These are phyloP conservation scores for Neonectria neomacrospora DNA, from an alignment of 2,329 filamentous ascomycete genomes.

Conservation along the genomic window DNA sequence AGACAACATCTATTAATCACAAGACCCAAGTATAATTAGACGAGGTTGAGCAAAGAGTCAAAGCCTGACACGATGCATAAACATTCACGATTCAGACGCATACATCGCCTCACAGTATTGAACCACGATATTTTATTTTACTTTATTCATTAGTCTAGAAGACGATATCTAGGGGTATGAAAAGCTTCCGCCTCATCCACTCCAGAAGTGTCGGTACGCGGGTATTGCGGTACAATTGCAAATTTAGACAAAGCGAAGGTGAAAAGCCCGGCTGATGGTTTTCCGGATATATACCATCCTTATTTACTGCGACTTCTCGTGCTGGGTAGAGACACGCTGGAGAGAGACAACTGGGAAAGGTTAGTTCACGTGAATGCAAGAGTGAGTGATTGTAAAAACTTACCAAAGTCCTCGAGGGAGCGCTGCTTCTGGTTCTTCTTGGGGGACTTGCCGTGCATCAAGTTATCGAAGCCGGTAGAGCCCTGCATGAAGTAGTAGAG, in stretches of 20 bases:
- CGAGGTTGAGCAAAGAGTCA: too few species aligned
- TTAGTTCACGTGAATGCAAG: constrained; percentile 60
- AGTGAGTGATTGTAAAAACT: constrained; percentile 52
- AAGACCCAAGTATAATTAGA: too few species aligned
- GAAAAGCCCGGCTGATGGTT: constrained; percentile 52
- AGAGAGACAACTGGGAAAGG: constrained; percentile 78
- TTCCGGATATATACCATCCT: constrained; percentile 53
- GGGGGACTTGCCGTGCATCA: constrained; percentile 90
- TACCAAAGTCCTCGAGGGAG: constrained; percentile 89
- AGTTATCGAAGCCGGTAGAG: constrained; percentile 84
- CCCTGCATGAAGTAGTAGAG: constrained; percentile 82
- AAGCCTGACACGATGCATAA: too few species aligned
- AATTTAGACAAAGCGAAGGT: constrained; percentile 55
- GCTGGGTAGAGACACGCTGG: constrained; percentile 90
- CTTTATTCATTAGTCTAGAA: constrained; percentile 58
- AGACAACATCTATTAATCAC: too few species aligned
- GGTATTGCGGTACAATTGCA: constrained; percentile 51
- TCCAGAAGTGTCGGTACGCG: constrained; percentile 50
- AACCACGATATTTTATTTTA: constrained; percentile 48
- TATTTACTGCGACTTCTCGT: constrained; percentile 84
- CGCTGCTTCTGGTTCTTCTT: constrained; percentile 87
- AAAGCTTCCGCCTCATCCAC: constrained; percentile 51
- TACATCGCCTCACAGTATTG: not conserved
- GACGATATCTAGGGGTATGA: constrained; percentile 53
- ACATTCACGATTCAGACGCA: not conserved